phyloP scores from a whole-genome alignment of 352 stramenopile genomes.

The Globisporangium lucens region DNA sequence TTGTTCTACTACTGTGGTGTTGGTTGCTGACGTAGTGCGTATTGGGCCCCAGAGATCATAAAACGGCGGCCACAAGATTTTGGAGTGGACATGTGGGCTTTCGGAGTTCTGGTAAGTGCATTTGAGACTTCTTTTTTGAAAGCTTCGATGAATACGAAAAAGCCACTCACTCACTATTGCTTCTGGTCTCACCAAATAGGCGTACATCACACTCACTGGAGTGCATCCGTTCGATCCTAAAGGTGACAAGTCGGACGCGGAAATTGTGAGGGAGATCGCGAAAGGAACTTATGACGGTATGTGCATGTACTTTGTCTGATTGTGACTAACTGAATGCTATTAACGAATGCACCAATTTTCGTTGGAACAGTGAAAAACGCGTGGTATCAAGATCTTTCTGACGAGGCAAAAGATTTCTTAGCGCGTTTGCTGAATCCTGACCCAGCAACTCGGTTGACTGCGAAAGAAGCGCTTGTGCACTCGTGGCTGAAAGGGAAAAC shows the following conservation, averaged over 20 bases:
- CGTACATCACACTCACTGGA: conserved; percentile 74
- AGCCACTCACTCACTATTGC: not conserved
- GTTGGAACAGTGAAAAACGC: conserved; percentile 45
- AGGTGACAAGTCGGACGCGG: conserved; percentile 63
- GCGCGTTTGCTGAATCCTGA: conserved; percentile 46
- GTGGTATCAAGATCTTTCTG: conserved; percentile 61
- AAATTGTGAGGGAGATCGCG: conserved; percentile 62
- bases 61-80: conserved; percentile 62
- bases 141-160: not conserved
- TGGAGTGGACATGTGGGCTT: conserved; percentile 78
- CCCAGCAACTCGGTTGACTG: conserved; percentile 48
- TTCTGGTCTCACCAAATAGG: conserved; percentile 18
- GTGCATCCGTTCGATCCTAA: conserved; percentile 77
- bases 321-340: not conserved
- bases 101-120: conserved; percentile 55
- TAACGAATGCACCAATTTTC: not conserved
- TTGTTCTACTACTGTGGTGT: not conserved
- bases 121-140: too few species aligned
- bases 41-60: conserved; percentile 82
- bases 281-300: conserved; percentile 59
- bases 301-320: not conserved
- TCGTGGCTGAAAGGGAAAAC: conserved; percentile 55
- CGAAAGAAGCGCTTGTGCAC: conserved; percentile 52
- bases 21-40: conserved; percentile 37
- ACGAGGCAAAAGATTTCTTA: conserved; percentile 62